Percentiles rank a stretch among this genome's conserved stretches.
phyloP scores from a whole-genome alignment of 805 yeast species.

The Schizosaccharomyces japonicus region DNA sequence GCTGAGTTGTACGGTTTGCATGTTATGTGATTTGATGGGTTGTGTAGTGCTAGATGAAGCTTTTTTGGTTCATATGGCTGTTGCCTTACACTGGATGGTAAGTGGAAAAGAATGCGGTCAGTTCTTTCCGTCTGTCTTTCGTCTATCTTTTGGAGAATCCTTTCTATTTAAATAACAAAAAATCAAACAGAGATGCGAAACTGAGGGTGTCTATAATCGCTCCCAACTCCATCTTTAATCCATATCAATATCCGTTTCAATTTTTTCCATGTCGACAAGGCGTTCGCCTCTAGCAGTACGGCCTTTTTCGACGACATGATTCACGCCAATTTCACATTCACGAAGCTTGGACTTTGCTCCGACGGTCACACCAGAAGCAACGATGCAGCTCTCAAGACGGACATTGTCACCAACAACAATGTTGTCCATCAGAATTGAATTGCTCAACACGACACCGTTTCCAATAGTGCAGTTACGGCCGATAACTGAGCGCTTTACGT shows the following conservation, averaged over 20 bases:
- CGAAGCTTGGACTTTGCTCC: neutral
- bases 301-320: neutral
- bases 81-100: neutral
- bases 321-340: conserved; percentile 3
- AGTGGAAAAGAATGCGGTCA: too few species aligned
- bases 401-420: conserved; percentile 40
- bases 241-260: neutral
- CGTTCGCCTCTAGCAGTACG: conserved; percentile 3
- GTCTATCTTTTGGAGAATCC: too few species aligned
- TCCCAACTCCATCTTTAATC: too few species aligned
- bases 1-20: too few species aligned
- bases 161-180: too few species aligned
- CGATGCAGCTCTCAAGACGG: conserved; percentile 1
- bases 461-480: conserved; percentile 61
- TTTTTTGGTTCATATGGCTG: neutral
- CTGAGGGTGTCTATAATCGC: too few species aligned
- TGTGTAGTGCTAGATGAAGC: neutral
- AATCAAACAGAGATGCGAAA: too few species aligned
- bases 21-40: too few species aligned
- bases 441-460: conserved; percentile 64
- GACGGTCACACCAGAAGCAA: neutral
- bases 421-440: conserved; percentile 53
- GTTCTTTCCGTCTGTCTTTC: too few species aligned
- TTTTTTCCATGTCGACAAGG: conserved; percentile 1
- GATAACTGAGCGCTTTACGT: conserved; percentile 63